These are phyloP conservation scores for Chrysophaeum taylorii DNA, from an alignment of 352 stramenopile species.

Conservation along the genomic window DNA sequence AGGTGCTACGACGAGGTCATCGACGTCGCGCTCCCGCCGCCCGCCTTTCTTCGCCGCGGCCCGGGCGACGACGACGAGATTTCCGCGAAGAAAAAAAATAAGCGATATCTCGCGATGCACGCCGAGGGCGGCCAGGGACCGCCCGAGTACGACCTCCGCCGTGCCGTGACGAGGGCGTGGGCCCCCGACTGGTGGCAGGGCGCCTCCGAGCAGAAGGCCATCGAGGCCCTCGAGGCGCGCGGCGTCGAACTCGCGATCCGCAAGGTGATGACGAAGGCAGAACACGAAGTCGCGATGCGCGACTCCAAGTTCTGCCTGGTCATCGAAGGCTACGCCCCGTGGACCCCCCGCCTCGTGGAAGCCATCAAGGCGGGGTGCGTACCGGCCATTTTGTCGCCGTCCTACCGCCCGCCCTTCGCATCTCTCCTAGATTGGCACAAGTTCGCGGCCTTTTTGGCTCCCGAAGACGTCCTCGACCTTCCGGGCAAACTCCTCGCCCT, in stretches of 20 bases:
- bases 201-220: no score
- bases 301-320: neutral
- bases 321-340: slow-evolving; percentile 1
- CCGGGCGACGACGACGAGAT: neutral
- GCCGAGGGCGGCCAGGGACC: neutral
- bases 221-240: neutral
- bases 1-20: neutral
- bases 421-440: neutral
- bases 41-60: neutral
- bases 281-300: neutral
- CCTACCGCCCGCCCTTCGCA: neutral
- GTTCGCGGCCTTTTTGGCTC: neutral
- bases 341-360: neutral
- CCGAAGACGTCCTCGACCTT: neutral
- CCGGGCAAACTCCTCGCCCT: neutral
- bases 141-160: slow-evolving; percentile 9
- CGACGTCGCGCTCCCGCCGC: slow-evolving; percentile 1
- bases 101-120: neutral
- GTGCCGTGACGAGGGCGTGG: neutral
- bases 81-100: neutral
- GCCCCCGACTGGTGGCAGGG: slow-evolving; percentile 5
- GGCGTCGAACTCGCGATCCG: neutral
- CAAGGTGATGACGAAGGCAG: neutral
- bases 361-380: neutral
- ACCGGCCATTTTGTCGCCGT: neutral